Evolutionary conservation across 192 early-diverging fungal species (phyloP).

Genomic region (Paraglomus occultum): DNA sequence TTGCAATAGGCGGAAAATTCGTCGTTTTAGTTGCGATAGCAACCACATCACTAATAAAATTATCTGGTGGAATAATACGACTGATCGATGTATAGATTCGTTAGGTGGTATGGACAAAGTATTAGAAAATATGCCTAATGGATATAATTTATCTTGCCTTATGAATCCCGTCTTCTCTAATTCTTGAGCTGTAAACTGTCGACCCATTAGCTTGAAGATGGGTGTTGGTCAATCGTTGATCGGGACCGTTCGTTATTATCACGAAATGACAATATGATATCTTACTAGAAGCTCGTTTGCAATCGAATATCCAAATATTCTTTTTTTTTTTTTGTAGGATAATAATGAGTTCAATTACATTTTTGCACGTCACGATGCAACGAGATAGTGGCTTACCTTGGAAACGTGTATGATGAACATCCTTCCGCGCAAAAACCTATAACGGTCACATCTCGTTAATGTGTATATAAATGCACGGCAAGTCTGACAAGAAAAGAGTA

Average conservation of each 20-base stretch:
- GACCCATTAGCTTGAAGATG: constrained; percentile 49
- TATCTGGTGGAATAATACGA: constrained; percentile 50
- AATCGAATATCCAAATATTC: constrained; percentile 58
- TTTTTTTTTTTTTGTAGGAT: constrained; percentile 18
- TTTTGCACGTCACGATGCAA: neutral
- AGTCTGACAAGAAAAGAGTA: neutral
- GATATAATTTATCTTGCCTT: neutral
- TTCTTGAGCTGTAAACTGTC: constrained; percentile 54
- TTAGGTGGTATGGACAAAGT: no score
- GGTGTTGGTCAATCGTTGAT: neutral
- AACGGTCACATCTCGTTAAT: neutral
- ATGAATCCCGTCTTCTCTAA: constrained; percentile 54
- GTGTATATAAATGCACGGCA: neutral
- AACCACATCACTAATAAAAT: constrained; percentile 49
- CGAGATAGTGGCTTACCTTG: constrained; percentile 37
- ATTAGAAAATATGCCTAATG: no score
- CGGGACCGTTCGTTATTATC: neutral
- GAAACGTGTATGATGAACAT: constrained; percentile 66
- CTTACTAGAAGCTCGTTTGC: constrained; percentile 70
- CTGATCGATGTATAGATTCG: constrained; percentile 30
- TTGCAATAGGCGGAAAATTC: constrained; percentile 53
- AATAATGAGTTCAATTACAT: neutral
- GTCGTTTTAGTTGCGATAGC: constrained; percentile 49
- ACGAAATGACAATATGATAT: neutral
- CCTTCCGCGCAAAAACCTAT: constrained; percentile 71